Evolutionary conservation across 2,329 filamentous ascomycete genomes (phyloP), one percentile per base, ranked within the genome.

Genomic region (Alternaria angustiovoidea): DNA sequence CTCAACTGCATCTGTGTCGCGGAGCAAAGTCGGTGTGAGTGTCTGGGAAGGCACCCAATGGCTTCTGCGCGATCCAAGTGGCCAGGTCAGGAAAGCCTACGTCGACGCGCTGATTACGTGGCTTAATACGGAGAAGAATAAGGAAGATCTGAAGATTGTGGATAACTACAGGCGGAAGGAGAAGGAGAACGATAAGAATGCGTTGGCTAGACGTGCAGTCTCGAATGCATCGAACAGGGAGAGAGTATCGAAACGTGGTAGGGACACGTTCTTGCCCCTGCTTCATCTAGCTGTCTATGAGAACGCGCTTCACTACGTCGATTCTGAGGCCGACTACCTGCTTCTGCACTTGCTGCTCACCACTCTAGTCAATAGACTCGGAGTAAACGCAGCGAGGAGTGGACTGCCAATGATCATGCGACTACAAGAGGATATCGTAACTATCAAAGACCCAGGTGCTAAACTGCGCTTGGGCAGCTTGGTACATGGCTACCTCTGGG

Each of bases 31-130:
- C 1, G 89, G 91, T 0, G 84, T 96, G 8, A 87, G 91, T 55
- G 91, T 94, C 0, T 99, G 95, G 95, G 94, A 98, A 78, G 93
- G 92, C n/a, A 97, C 94, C 0, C 93, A 97, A 63, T 97, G 93
- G 92, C 86, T 98, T 44, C 81, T 98, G 20, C 89, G 91, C 38
- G 94, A 97, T 71, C 85, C 88, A 1, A 90, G 94, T 70, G 88
- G 88, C 32, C 85, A 88, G 32, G 93, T 98, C 34, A 88, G 94
- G 54, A 90, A 90, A 74, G 92, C 93, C 0, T 99, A 98, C 69
- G 87, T 89, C 7, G 92, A 96, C 76, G 91, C 93, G 5, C 79
- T 98, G 16, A 78, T 92, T 41, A 91, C 91, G 0, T 99, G 94
- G 93, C 83, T 97, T 53, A 87, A 91, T 57, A 83, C 90, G n/a